phyloP scores from a whole-genome alignment of 1,139 yeast species.

The Wickerhamiella infanticola region DNA sequence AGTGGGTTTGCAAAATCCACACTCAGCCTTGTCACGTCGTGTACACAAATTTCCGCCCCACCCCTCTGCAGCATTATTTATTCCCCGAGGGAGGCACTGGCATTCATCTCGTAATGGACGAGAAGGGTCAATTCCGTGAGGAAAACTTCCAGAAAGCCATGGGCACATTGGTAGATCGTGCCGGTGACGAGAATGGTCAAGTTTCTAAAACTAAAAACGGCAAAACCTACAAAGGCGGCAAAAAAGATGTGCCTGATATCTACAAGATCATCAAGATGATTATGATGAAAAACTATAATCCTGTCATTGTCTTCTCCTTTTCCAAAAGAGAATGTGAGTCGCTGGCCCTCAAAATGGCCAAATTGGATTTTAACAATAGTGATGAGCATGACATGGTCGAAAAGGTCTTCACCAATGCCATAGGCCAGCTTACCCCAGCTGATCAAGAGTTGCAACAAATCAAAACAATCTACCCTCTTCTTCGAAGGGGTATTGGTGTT shows the following conservation, averaged over 20 bases:
- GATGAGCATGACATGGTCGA: slow-evolving; percentile 84
- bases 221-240: slow-evolving; percentile 80
- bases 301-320: slow-evolving; percentile 94
- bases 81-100: slow-evolving; percentile 98
- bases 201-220: slow-evolving; percentile 50
- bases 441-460: slow-evolving; percentile 92
- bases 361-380: slow-evolving; percentile 79
- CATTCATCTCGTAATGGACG: slow-evolving; percentile 92
- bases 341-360: slow-evolving; percentile 86
- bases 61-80: slow-evolving; percentile 91
- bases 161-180: slow-evolving; percentile 73
- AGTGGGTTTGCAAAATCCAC: slow-evolving; percentile 94
- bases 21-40: slow-evolving; percentile 97
- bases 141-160: slow-evolving; percentile 97
- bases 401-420: slow-evolving; percentile 80
- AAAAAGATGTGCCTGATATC: slow-evolving; percentile 58
- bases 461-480: slow-evolving; percentile 70
- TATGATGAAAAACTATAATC: slow-evolving; percentile 87
- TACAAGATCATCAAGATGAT: slow-evolving; percentile 96
- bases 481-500: slow-evolving; percentile 92
- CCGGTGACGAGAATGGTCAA: slow-evolving; percentile 52
- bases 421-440: slow-evolving; percentile 69
- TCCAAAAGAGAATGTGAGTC: slow-evolving; percentile 94
- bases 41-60: slow-evolving; percentile 96
- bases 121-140: slow-evolving; percentile 88